Evolutionary conservation across 352 stramenopile genomes (phyloP).

Genomic region (Phytopythium helicoides): DNA sequence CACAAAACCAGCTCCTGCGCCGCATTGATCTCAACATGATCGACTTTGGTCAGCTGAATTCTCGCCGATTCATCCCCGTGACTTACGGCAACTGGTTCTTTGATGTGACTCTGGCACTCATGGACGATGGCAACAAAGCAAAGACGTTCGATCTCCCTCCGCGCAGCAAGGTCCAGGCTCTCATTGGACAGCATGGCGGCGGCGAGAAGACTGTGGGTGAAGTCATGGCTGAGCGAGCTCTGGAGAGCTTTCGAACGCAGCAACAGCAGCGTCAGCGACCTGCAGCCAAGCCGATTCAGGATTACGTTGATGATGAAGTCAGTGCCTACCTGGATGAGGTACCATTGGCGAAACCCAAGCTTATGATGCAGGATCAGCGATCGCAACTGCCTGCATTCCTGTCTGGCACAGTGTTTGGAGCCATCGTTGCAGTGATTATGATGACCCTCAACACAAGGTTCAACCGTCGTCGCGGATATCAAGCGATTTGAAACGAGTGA

Average conservation of each 20-base stretch:
- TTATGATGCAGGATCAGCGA: neutral
- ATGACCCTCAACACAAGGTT: neutral
- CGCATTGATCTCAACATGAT: slow-evolving; percentile 54
- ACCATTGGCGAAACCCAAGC: neutral
- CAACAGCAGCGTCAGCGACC: too few species aligned
- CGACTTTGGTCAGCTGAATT: slow-evolving; percentile 39
- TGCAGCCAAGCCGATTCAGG: too few species aligned
- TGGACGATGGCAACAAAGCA: slow-evolving; percentile 32
- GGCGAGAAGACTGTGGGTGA: neutral
- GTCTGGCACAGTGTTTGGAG: neutral
- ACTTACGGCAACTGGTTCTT: slow-evolving; percentile 67
- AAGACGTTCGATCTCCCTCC: slow-evolving; percentile 62
- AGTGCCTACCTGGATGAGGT: neutral
- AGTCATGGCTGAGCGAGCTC: neutral
- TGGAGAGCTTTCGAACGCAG: neutral
- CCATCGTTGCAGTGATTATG: neutral
- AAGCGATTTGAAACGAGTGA: neutral
- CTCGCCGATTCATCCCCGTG: slow-evolving; percentile 50
- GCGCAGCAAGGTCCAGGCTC: slow-evolving; percentile 38
- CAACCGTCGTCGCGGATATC: neutral
- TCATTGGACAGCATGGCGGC: slow-evolving; percentile 14
- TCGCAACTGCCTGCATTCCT: neutral
- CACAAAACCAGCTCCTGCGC: slow-evolving; percentile 64
- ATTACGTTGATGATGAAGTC: neutral
- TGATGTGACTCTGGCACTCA: slow-evolving; percentile 44